phyloP scores from a whole-genome alignment of 2,329 filamentous ascomycete genomes.

The Chrysoporthe cubensis region DNA sequence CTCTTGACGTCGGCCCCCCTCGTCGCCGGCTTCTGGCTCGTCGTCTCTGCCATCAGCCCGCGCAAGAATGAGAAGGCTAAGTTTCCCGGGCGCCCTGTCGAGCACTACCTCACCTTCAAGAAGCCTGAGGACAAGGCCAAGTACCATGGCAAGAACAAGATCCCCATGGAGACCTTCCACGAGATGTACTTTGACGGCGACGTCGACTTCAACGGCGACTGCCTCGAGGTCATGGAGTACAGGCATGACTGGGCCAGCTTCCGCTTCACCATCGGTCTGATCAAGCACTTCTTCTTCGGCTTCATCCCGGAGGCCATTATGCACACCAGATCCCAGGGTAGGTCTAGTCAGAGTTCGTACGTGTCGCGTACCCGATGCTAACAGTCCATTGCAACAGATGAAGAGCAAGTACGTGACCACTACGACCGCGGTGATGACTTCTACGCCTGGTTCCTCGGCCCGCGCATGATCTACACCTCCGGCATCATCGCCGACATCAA shows the following conservation, averaged over 20 bases:
- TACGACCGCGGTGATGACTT: conserved; percentile 99
- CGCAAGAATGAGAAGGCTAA: conserved; percentile 92
- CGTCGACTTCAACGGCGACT: conserved; percentile 94
- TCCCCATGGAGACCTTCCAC: conserved; percentile 91
- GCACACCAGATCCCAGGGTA: conserved; percentile 88
- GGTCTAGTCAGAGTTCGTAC: conserved; percentile 29
- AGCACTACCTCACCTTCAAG: conserved; percentile 89
- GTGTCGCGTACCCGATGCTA: background rate
- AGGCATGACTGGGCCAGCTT: conserved; percentile 97
- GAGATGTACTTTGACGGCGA: conserved; percentile 98
- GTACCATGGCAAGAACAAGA: conserved; percentile 79
- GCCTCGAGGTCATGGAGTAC: conserved; percentile 87
- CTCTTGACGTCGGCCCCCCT: conserved; percentile 79
- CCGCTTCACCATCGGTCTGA: conserved; percentile 82
- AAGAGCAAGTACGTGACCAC: conserved; percentile 96
- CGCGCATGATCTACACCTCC: conserved; percentile 98
- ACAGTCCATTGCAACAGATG: conserved; percentile 58
- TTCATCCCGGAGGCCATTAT: conserved; percentile 91
- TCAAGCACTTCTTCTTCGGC: conserved; percentile 85
- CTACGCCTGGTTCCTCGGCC: conserved; percentile 97
- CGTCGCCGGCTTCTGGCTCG: conserved; percentile 79
- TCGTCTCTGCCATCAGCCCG: conserved; percentile 78
- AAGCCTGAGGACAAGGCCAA: conserved; percentile 62
- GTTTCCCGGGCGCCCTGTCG: conserved; percentile 82
- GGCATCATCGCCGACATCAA: conserved; percentile 89